Conservation (phyloP, 257 asterid genomes). For the Nicotiana noctiflora region DNA sequence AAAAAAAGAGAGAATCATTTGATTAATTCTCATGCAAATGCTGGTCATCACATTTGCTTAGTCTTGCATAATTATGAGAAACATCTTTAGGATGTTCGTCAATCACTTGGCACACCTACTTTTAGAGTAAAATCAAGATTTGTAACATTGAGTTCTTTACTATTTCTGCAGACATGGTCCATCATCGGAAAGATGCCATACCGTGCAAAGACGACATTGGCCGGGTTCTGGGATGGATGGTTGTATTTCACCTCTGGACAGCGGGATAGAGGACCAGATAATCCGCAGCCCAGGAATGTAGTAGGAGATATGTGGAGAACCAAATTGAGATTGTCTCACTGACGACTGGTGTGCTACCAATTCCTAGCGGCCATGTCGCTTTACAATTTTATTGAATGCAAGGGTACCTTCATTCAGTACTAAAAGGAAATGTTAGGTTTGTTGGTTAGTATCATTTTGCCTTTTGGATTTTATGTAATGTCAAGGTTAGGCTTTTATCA, state of each 20-base stretch:
- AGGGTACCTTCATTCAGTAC: neutral
- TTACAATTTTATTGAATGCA: neutral
- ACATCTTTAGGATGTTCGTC: neutral
- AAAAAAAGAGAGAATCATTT: too few species aligned
- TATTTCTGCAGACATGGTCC: conserved; percentile 49
- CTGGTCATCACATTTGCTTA: too few species aligned
- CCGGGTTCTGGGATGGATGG: conserved; percentile 63
- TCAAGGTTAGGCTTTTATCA: neutral
- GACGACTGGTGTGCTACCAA: neutral
- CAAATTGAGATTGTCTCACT: conserved; percentile 29
- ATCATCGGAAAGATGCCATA: conserved; percentile 63
- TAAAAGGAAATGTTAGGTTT: neutral
- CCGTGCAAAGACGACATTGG: conserved; percentile 51
- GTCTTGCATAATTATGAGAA: too few species aligned
- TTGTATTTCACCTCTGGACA: conserved; percentile 78
- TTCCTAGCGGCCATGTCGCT: neutral
- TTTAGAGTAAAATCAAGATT: too few species aligned
- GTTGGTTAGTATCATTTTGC: neutral
- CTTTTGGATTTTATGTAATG: neutral
- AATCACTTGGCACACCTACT: too few species aligned
- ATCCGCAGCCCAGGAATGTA: conserved; percentile 67
- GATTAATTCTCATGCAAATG: too few species aligned
- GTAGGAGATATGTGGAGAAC: conserved; percentile 76
- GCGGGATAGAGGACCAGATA: conserved; percentile 70
- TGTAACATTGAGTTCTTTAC: neutral